phyloP scores from a whole-genome alignment of 169 alveolate species.

The Besnoitia besnoiti region DNA sequence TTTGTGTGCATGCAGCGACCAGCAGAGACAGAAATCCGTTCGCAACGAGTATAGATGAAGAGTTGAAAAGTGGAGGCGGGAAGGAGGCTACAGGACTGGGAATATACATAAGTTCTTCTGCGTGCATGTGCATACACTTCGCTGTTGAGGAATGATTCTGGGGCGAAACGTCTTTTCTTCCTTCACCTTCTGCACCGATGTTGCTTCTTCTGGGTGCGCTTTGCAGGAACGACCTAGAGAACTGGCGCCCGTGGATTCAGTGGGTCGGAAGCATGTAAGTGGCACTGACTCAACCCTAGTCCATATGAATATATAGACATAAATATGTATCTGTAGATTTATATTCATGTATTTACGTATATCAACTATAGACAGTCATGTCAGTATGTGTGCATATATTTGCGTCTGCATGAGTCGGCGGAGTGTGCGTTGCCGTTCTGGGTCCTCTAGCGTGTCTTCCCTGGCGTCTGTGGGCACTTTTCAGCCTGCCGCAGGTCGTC shows the following conservation, averaged over 20 bases:
- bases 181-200: not conserved
- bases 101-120: too few relatives aligned
- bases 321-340: not conserved
- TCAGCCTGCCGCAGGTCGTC: too few relatives aligned
- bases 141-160: not conserved
- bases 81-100: too few relatives aligned
- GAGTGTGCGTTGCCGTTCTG: not conserved
- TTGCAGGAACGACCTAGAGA: conserved; percentile 61
- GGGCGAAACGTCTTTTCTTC: not conserved
- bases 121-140: too few relatives aligned
- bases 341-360: not conserved
- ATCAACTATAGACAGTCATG: not conserved
- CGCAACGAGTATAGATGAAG: too few relatives aligned
- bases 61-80: too few relatives aligned
- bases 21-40: not conserved
- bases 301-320: not conserved
- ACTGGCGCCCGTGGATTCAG: conserved; percentile 71
- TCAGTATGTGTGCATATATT: not conserved
- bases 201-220: not conserved
- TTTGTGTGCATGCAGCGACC: not conserved
- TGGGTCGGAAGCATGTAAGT: conserved; percentile 69
- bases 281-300: not conserved
- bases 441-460: not conserved
- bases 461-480: too few relatives aligned
- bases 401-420: not conserved